Base-by-base conservation (phyloP, 345 rosid species). In the Salix viminalis region DNA sequence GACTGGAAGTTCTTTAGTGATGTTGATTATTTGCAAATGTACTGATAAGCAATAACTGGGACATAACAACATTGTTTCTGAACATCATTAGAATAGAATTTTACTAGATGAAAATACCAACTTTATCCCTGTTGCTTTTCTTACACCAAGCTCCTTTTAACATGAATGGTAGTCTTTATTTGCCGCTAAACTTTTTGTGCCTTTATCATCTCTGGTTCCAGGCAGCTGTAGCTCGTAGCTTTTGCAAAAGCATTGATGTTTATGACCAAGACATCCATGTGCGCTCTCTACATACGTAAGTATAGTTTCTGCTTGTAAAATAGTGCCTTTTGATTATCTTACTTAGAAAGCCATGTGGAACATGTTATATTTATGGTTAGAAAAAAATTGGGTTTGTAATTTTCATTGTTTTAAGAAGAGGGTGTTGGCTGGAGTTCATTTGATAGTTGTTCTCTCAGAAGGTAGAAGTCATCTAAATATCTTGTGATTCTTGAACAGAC, bases 251-350 rank as follows among this genome's bases (percentile, higher is more conserved):
- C 78, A 61, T 88, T 74, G 91, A 91, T 79, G 80, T 91, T 60
- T 89, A 91, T 81, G 96, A 91, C 80, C 93, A 91, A 80, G 96
- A 91, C 80, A 91, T 89, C 73, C 89, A 87, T 80, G 82, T 89
- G 69, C 84, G 79, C 62, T 87, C 93, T 62, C 58, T 91, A 37
- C 86, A 71, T 69, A 84, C 93, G 91, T 89, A 75, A 79, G 91
- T 81, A 67, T 73, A 36, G 5, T 75, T 18, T 15, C 18, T 7
- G 68, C 70, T 30, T 6, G 28, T 39, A 12, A 58, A 71, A 2
- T 15, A 52, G 61, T 18, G 46, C 15, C 36, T 34, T n/a, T 12
- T 44, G 30, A 12, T 23, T 28, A n/a, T 62, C 15, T 62, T 21
- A 23, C 26, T n/a, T n/a, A 12, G 30, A 23, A 62, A 24, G 30